Percentiles rank a stretch among this genome's conserved stretches.
phyloP scores from a whole-genome alignment of 176 grass and related monocot genomes.

The Alopecurus myosuroides region DNA sequence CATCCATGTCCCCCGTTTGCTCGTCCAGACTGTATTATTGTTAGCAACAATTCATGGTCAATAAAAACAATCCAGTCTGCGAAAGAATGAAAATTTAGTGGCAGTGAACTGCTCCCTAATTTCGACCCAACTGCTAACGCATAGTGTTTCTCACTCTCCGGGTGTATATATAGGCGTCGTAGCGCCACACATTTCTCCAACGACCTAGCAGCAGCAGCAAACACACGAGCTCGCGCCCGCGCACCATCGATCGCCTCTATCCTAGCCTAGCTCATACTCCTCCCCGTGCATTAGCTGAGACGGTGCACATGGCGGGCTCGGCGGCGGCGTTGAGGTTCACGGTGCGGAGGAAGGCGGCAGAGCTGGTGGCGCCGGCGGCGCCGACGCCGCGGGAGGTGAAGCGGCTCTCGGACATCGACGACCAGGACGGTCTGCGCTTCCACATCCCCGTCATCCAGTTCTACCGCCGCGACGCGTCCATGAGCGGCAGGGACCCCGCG shows the following conservation, averaged over 20 bases:
- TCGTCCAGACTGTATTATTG: not conserved
- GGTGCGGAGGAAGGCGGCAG: constrained; percentile 38
- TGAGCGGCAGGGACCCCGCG: constrained; percentile 45
- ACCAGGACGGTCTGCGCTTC: constrained; percentile 83
- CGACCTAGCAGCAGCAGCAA: not conserved
- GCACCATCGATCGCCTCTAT: not conserved
- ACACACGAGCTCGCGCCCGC: not conserved
- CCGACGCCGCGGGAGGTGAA: constrained; percentile 64
- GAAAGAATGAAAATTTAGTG: not conserved
- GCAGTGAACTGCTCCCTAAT: constrained; percentile 27
- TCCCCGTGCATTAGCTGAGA: not conserved
- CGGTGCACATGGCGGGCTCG: not conserved
- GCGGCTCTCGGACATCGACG: constrained; percentile 83
- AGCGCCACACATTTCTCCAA: not conserved
- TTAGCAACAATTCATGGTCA: not conserved
- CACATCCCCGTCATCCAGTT: constrained; percentile 86
- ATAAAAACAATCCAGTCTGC: too few relatives aligned
- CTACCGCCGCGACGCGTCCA: constrained; percentile 41
- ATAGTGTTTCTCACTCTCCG: not conserved
- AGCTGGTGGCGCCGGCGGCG: constrained; percentile 54
- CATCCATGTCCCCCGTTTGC: not conserved
- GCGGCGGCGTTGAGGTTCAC: constrained; percentile 41
- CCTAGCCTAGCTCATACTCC: not conserved
- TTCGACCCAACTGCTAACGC: not conserved
- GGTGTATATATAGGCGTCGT: constrained; percentile 1